These are phyloP conservation scores for Physaria fendleri DNA, from an alignment of 345 rosid species.

Conservation along the genomic window DNA sequence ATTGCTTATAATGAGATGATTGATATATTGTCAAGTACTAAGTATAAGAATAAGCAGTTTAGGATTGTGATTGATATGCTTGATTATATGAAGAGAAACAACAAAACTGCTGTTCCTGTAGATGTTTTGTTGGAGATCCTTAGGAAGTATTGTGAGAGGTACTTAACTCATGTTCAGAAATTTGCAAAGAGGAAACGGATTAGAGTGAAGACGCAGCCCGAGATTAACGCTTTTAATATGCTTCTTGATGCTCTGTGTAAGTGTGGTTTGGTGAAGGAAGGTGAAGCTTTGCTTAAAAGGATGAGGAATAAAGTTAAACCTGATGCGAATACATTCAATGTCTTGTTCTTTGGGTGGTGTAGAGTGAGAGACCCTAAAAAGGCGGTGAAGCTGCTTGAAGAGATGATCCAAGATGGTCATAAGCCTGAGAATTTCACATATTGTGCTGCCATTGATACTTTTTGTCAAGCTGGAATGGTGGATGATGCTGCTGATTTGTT, in stretches of 20 bases:
- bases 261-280: constrained; percentile 70
- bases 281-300: constrained; percentile 48
- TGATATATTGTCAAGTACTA: constrained; percentile 74
- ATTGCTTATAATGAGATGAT: constrained; percentile 65
- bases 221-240: constrained; percentile 79
- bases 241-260: constrained; percentile 81
- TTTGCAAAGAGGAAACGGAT: constrained; percentile 82
- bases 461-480: constrained; percentile 77
- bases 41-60: constrained; percentile 73
- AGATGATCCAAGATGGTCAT: constrained; percentile 75
- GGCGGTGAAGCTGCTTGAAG: constrained; percentile 68
- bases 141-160: constrained; percentile 63
- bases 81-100: constrained; percentile 72
- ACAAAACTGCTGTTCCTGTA: constrained; percentile 42
- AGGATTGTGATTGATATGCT: constrained; percentile 73
- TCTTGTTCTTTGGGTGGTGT: constrained; percentile 89
- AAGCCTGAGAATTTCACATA: constrained; percentile 77
- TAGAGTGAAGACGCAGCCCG: constrained; percentile 82
- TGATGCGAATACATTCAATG: constrained; percentile 56
- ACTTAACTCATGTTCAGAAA: constrained; percentile 75
- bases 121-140: constrained; percentile 54
- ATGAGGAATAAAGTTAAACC: constrained; percentile 59
- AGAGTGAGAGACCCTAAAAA: constrained; percentile 70
- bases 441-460: constrained; percentile 75
- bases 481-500: constrained; percentile 67